These are phyloP conservation scores for Brasilioporus rufonigricans DNA, from an alignment of 768 basidiomycete genomes.

Conservation along the genomic window DNA sequence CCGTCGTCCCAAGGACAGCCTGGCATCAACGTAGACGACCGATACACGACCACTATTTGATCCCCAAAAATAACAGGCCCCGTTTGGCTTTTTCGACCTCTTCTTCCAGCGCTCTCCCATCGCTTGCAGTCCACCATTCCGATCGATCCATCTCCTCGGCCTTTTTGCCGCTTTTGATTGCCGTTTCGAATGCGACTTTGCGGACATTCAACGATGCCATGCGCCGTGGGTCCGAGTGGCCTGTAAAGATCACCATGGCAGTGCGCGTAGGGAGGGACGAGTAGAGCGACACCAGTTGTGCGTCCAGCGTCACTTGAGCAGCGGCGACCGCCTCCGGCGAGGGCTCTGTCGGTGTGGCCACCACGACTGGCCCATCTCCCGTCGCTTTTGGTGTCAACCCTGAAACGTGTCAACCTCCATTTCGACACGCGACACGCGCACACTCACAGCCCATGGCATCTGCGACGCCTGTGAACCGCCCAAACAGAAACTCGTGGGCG, in stretches of 20 bases:
- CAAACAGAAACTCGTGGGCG: conserved; percentile 81
- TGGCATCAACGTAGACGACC: too few species aligned
- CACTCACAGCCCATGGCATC: conserved; percentile 76
- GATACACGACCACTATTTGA: too few species aligned
- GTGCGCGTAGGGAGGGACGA: conserved; percentile 68
- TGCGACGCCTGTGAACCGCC: conserved; percentile 79
- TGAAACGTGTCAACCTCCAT: conserved; percentile 20
- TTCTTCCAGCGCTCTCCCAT: too few species aligned
- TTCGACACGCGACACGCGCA: background rate
- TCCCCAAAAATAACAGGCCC: too few species aligned
- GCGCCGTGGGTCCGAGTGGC: too few species aligned
- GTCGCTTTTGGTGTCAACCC: conserved; percentile 61
- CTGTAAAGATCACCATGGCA: too few species aligned
- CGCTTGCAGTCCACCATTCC: too few species aligned
- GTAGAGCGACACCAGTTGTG: conserved; percentile 63
- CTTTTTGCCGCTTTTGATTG: too few species aligned
- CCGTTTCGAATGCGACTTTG: conserved; percentile 75
- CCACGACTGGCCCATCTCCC: conserved; percentile 31
- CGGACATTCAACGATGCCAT: conserved; percentile 62
- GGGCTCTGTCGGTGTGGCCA: conserved; percentile 29
- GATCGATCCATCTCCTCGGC: too few species aligned
- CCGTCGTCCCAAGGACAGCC: too few species aligned
- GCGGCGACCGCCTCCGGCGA: conserved; percentile 34
- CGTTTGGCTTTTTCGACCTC: too few species aligned
- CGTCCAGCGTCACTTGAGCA: too few species aligned